These are phyloP conservation scores for Straminergon stramineum DNA, from an alignment of 225 moss, liverwort and hornwort species.

Conservation along the genomic window DNA sequence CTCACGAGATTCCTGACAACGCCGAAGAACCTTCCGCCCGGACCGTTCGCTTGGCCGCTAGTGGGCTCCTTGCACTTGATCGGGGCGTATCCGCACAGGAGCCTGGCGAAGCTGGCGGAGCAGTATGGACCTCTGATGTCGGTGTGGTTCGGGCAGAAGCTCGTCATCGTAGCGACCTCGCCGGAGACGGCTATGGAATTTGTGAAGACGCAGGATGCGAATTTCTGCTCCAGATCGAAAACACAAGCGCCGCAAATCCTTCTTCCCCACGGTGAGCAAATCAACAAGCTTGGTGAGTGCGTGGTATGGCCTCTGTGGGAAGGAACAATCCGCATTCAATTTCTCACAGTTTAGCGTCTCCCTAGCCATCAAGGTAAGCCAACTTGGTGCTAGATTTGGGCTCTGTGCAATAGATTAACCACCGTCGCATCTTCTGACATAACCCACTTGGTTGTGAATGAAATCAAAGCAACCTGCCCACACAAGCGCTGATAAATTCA, in stretches of 20 bases:
- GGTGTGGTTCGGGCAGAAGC: constrained; percentile 20
- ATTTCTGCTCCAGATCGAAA: constrained; percentile 16
- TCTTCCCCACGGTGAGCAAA: constrained; percentile 13
- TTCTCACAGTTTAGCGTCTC: background rate
- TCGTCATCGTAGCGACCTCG: constrained; percentile 23
- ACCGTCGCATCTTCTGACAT: background rate
- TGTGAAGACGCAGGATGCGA: constrained; percentile 22
- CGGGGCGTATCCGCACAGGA: constrained; percentile 11
- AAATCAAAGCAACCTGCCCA: background rate
- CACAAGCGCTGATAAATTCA: background rate
- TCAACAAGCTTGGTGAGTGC: background rate
- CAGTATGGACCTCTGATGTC: constrained; percentile 20
- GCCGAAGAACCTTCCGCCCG: constrained; percentile 22
- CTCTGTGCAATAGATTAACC: background rate
- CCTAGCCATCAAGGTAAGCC: background rate
- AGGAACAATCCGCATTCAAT: no score
- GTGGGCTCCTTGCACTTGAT: constrained; percentile 9
- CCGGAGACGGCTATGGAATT: constrained; percentile 29
- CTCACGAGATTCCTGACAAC: background rate
- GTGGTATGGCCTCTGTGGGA: background rate
- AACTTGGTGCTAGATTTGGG: background rate
- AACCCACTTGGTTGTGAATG: background rate
- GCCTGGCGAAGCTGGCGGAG: constrained; percentile 7
- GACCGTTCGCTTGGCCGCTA: constrained; percentile 18
- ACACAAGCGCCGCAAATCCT: background rate